Evolutionary conservation across 331 rosid genomes (phyloP), one percentile per base, ranked within the genome.

Genomic region (Acacia concinna): DNA sequence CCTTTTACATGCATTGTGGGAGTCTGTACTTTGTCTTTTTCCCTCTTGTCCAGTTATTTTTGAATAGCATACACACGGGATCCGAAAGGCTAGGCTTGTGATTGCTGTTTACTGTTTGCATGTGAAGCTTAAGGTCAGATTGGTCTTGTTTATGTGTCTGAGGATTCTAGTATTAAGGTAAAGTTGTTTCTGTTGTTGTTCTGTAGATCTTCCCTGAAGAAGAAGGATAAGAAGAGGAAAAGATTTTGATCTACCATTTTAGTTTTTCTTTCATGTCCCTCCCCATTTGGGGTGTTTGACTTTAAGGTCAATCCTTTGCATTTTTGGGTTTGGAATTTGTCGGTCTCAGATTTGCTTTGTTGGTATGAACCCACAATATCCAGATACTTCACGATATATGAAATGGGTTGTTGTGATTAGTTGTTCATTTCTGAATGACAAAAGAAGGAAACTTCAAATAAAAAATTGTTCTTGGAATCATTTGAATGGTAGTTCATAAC

Each of bases 121-220:
- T 90, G 91, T 79, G 81, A 84, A 73, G 85, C 84, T 85, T 89
- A 84, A 81, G 87, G 78, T 89, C 73, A 62, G 65, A n/a, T 67
- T 78, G 71, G 28, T 87, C 75, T 71, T 73, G 79, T 66, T 85
- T 44, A 30, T 71, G 85, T 74, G 75, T 73, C 44, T 23, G 4
- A 82, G 65, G 83, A 60, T 81, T 14, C 79, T 73, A 56, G 77
- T 81, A 73, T 63, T 80, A 15, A 35, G 65, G 76, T 77, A 21
- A 62, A 80, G 75, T 34, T 20, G 54, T 59, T 54, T 34, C 63
- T 75, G 75, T 57, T 20, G 37, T 82, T 31, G 35, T 83, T 65
- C 75, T 71, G 74, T 62, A 79, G 73, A 34, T 79, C 75, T 78
- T 81, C 57, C 67, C 57, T 30, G 74, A 57, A 44, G 46, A 1